Evolutionary conservation across 75 land plant species (phyloP).

Genomic region (Larix kaempferi): DNA sequence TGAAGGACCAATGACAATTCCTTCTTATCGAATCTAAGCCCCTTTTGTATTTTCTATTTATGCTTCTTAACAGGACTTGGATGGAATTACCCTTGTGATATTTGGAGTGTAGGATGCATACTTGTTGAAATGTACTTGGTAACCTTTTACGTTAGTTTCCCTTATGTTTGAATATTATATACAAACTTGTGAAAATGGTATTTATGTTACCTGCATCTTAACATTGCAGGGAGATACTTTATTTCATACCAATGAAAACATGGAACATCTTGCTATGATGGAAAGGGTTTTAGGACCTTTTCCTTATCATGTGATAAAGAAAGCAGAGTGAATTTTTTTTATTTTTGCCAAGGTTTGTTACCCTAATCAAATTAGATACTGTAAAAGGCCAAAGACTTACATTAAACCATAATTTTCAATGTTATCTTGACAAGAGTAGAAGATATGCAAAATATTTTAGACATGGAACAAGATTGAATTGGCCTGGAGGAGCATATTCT

Average conservation of each 20-base stretch:
- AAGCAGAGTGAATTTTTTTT: conserved; percentile 48
- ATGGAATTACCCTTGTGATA: conserved; percentile 93
- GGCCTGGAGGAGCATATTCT: background rate
- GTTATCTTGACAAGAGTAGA: background rate
- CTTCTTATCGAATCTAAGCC: background rate
- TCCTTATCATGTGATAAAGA: conserved; percentile 59
- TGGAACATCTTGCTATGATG: conserved; percentile 92
- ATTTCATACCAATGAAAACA: conserved; percentile 80
- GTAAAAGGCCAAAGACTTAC: background rate
- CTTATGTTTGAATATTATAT: background rate
- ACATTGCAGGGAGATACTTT: conserved; percentile 65
- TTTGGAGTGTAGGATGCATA: conserved; percentile 97
- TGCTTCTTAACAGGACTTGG: conserved; percentile 68
- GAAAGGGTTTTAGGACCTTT: conserved; percentile 69
- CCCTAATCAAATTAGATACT: background rate
- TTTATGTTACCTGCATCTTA: background rate
- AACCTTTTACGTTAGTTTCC: conserved; percentile 16
- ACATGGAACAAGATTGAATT: background rate
- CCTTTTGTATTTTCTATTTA: background rate
- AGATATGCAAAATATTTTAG: background rate
- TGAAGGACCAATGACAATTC: background rate
- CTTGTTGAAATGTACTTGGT: conserved; percentile 91
- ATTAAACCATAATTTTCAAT: background rate
- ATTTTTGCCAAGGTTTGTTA: background rate
- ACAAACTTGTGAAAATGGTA: background rate